A percentile compares a stretch with the other conserved stretches of the same genome.
These are phyloP conservation scores for Pyricularia grisea DNA, from an alignment of 2,329 filamentous ascomycete species.

Conservation along the genomic window DNA sequence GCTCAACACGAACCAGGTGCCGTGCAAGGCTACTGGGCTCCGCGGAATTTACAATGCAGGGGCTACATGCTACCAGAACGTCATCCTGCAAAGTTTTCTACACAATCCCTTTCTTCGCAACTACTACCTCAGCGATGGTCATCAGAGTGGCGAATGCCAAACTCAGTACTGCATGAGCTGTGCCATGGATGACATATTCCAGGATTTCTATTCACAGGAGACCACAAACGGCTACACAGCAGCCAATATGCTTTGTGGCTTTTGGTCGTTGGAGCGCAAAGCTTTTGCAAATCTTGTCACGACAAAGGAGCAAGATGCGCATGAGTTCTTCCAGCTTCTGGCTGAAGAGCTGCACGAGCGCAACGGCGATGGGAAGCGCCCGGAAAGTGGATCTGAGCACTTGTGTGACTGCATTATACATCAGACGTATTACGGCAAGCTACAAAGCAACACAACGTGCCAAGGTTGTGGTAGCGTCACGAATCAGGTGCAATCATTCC, in stretches of 20 bases:
- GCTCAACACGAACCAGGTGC: conserved; percentile 67
- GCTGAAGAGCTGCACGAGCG: conserved; percentile 84
- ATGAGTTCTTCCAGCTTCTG: conserved; percentile 94
- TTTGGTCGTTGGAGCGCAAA: conserved; percentile 76
- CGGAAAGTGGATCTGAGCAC: conserved; percentile 48
- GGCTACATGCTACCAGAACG: conserved; percentile 97
- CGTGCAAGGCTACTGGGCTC: conserved; percentile 79
- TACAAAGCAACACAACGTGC: conserved; percentile 85
- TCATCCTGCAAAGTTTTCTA: conserved; percentile 85
- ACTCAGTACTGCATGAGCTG: conserved; percentile 55
- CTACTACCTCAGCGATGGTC: conserved; percentile 86
- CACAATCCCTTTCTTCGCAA: conserved; percentile 89
- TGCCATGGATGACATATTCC: conserved; percentile 65
- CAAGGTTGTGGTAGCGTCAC: conserved; percentile 77
- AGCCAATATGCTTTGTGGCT: conserved; percentile 77
- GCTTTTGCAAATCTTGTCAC: conserved; percentile 70
- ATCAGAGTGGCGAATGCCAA: conserved; percentile 67
- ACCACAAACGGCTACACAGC: conserved; percentile 86
- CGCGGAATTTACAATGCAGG: conserved; percentile 95
- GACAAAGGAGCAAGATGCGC: conserved; percentile 91
- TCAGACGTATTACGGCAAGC: conserved; percentile 86
- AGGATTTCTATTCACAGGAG: conserved; percentile 62
- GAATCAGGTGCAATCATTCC: conserved; percentile 76
- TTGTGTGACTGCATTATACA: conserved; percentile 87
- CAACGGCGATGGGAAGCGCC: conserved; percentile 61